phyloP scores from a whole-genome alignment of 1,139 yeast species.

The Kurtzmaniella natalensis region DNA sequence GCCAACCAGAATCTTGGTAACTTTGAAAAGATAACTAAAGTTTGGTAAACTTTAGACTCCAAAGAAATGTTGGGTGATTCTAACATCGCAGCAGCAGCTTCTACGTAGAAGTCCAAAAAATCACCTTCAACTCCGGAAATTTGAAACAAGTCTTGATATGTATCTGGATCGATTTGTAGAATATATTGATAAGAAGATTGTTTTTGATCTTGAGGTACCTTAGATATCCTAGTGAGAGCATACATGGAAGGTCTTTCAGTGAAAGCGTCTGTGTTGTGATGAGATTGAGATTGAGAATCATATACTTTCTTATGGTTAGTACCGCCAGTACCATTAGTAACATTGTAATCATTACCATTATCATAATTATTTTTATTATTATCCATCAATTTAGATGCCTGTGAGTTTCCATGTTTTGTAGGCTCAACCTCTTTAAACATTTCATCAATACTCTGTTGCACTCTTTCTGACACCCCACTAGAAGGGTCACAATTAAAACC shows the following conservation, averaged over 20 bases:
- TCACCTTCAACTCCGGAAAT: constrained; percentile 56
- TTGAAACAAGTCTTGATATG: constrained; percentile 32
- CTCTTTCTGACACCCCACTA: constrained; percentile 4
- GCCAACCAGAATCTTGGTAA: constrained; percentile 24
- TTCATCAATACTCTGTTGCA: constrained; percentile 13
- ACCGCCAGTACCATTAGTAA: background rate
- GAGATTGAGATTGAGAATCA: background rate
- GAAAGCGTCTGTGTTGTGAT: constrained; percentile 10
- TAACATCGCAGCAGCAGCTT: constrained; percentile 32
- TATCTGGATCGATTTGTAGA: constrained; percentile 24
- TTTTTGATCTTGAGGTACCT: constrained; percentile 25
- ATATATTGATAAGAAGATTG: constrained; percentile 38
- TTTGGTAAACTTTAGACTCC: constrained; percentile 14
- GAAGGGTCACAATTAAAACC: background rate
- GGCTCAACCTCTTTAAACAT: constrained; percentile 8
- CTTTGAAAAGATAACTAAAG: constrained; percentile 18
- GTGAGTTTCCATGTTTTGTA: background rate
- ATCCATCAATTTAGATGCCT: constrained; percentile 2
- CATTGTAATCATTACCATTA: no score
- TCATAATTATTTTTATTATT: no score
- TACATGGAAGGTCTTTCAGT: constrained; percentile 28
- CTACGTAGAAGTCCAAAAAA: constrained; percentile 48
- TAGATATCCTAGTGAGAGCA: constrained; percentile 22
- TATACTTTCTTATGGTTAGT: background rate
- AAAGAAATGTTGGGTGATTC: constrained; percentile 15